Evolutionary conservation across 2,329 filamentous ascomycete genomes (phyloP).

Genomic region (Dactylella cylindrospora): DNA sequence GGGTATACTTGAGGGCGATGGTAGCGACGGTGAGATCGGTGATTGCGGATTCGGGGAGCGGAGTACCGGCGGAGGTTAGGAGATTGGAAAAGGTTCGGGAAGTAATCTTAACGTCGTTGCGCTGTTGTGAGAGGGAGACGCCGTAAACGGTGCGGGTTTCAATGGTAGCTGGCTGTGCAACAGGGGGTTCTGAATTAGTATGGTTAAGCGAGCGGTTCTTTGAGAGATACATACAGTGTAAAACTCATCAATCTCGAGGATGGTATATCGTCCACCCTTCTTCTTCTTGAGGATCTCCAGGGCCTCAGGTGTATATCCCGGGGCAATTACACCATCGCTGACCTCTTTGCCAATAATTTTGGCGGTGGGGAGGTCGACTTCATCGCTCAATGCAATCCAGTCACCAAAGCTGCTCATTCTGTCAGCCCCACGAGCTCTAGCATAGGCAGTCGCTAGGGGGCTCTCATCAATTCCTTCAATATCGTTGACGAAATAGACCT

Average conservation of each 20-base stretch:
- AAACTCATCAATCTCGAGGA: conserved; percentile 88
- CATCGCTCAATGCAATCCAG: conserved; percentile 86
- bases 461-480: conserved; percentile 86
- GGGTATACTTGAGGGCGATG: conserved; percentile 96
- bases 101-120: conserved; percentile 85
- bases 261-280: conserved; percentile 95
- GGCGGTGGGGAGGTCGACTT: conserved; percentile 88
- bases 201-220: background rate
- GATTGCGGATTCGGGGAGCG: conserved; percentile 76
- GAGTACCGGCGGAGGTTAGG: conserved; percentile 78
- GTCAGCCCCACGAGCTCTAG: conserved; percentile 90
- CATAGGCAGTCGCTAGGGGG: conserved; percentile 87
- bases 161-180: conserved; percentile 60
- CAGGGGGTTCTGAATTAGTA: background rate
- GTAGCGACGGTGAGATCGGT: conserved; percentile 92
- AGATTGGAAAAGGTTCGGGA: conserved; percentile 82
- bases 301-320: conserved; percentile 79
- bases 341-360: conserved; percentile 98
- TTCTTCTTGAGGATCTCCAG: conserved; percentile 94
- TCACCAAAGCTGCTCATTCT: conserved; percentile 99
- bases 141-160: conserved; percentile 90
- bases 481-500: conserved; percentile 98
- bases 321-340: conserved; percentile 92
- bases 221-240: conserved; percentile 58
- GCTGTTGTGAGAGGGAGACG: conserved; percentile 81